Evolutionary conservation across 2,329 filamentous ascomycete genomes (phyloP).

Genomic region (Tothia fuscella): DNA sequence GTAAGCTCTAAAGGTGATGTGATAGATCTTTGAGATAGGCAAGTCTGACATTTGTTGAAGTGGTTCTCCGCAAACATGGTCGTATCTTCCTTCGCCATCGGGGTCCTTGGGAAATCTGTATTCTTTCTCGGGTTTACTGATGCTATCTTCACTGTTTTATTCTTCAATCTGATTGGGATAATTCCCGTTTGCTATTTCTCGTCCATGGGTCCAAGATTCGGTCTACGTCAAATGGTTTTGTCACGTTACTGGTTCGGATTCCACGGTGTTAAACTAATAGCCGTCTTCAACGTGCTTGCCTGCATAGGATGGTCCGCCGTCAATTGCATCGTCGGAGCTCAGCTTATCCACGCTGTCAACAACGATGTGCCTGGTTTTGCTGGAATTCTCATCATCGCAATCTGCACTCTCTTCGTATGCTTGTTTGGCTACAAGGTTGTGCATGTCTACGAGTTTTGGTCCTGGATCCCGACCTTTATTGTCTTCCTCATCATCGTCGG

Average conservation of each 20-base stretch:
- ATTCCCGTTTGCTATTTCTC: constrained; percentile 66
- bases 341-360: constrained; percentile 66
- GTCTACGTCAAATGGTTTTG: constrained; percentile 70
- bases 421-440: constrained; percentile 66
- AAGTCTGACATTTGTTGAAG: constrained; percentile 26
- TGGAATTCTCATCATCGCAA: constrained; percentile 61
- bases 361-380: constrained; percentile 56
- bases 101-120: constrained; percentile 55
- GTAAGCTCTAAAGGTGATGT: constrained; percentile 18
- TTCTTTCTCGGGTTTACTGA: constrained; percentile 64
- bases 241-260: constrained; percentile 67
- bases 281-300: constrained; percentile 57
- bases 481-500: constrained; percentile 63
- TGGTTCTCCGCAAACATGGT: constrained; percentile 73
- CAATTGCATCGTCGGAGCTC: constrained; percentile 69
- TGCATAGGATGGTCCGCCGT: constrained; percentile 66
- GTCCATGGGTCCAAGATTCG: constrained; percentile 62
- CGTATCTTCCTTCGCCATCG: constrained; percentile 64
- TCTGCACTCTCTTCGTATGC: constrained; percentile 56
- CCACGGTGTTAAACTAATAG: constrained; percentile 35
- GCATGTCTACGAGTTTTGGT: constrained; percentile 64
- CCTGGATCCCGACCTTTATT: constrained; percentile 60
- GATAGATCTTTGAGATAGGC: constrained; percentile 5
- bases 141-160: constrained; percentile 57
- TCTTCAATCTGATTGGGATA: constrained; percentile 65